phyloP scores from a whole-genome alignment of 2,329 filamentous ascomycete species.

The Fusarium sp. region DNA sequence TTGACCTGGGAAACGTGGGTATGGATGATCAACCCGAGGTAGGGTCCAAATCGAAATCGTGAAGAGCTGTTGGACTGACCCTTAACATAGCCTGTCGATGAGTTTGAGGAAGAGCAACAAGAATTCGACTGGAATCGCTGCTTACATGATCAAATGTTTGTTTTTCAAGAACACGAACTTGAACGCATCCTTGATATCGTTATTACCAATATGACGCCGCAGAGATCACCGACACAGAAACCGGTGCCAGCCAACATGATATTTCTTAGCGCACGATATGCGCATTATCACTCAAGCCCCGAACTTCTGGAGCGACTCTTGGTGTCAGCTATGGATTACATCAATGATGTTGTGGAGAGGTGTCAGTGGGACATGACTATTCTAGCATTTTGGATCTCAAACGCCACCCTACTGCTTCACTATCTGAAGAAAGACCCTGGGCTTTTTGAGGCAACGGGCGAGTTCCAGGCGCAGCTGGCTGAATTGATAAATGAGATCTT shows the following conservation, averaged over 20 bases:
- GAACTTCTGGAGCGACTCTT: conserved; percentile 85
- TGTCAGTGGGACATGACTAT: conserved; percentile 99
- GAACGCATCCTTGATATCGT: conserved; percentile 92
- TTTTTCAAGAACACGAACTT: conserved; percentile 94
- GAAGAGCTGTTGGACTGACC: background rate
- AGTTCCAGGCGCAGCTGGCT: conserved; percentile 91
- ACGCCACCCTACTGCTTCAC: conserved; percentile 92
- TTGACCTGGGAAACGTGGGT: conserved; percentile 93
- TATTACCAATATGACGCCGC: conserved; percentile 97
- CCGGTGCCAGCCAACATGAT: conserved; percentile 97
- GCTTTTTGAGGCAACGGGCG: conserved; percentile 78
- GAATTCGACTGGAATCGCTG: conserved; percentile 97
- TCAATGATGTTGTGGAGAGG: conserved; percentile 94
- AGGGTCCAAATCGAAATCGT: conserved; percentile 40
- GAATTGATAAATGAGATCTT: conserved; percentile 99
- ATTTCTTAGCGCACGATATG: conserved; percentile 93
- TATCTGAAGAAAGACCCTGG: conserved; percentile 95
- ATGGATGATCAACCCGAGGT: conserved; percentile 96
- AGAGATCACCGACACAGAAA: conserved; percentile 95
- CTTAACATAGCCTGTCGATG: conserved; percentile 68
- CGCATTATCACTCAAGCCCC: conserved; percentile 91
- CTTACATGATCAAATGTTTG: conserved; percentile 98
- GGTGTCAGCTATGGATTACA: conserved; percentile 89
- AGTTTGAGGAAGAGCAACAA: conserved; percentile 86
- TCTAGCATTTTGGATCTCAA: conserved; percentile 97